Evolutionary conservation across 2,329 filamentous ascomycete species (phyloP).

Genomic region (Ophiostoma quercus): DNA sequence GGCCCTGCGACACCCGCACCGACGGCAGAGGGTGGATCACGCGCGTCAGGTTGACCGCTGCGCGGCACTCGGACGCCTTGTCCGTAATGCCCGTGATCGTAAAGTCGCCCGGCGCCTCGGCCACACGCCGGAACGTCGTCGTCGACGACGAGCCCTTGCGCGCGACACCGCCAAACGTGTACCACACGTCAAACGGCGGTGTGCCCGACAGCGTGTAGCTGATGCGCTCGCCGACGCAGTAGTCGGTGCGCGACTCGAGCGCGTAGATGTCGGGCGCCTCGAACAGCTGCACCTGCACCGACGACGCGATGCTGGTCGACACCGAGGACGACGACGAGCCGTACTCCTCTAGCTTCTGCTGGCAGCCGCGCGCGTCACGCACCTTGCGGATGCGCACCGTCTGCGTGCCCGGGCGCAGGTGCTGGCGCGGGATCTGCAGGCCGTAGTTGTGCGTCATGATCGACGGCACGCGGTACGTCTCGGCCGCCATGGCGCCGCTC

Average conservation of each 20-base stretch:
- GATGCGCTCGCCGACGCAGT: conserved; percentile 92
- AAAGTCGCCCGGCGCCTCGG: conserved; percentile 85
- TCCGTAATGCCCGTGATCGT: conserved; percentile 82
- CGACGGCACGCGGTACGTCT: conserved; percentile 74
- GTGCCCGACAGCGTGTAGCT: conserved; percentile 87
- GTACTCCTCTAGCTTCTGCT: conserved; percentile 49
- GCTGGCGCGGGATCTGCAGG: conserved; percentile 76
- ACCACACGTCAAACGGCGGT: conserved; percentile 87
- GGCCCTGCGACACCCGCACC: conserved; percentile 82
- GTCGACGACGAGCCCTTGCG: conserved; percentile 74
- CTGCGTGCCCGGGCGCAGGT: conserved; percentile 83
- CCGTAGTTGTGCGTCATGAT: conserved; percentile 70
- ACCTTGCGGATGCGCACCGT: conserved; percentile 85
- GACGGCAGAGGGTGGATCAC: conserved; percentile 87
- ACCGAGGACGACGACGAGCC: conserved; percentile 56
- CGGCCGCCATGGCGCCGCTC: conserved; percentile 69
- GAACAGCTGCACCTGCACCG: conserved; percentile 86
- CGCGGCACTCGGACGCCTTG: conserved; percentile 80
- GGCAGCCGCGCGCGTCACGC: conserved; percentile 79
- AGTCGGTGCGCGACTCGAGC: conserved; percentile 77
- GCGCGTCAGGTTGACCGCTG: conserved; percentile 71
- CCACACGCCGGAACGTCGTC: conserved; percentile 86
- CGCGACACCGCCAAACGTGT: conserved; percentile 74
- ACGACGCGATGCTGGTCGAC: conserved; percentile 41
- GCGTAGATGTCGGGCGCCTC: conserved; percentile 88